A percentile compares a stretch with the other conserved stretches of the same genome.
Conservation (phyloP, 768 basidiomycete species). For the Lactarius hatsudake region DNA sequence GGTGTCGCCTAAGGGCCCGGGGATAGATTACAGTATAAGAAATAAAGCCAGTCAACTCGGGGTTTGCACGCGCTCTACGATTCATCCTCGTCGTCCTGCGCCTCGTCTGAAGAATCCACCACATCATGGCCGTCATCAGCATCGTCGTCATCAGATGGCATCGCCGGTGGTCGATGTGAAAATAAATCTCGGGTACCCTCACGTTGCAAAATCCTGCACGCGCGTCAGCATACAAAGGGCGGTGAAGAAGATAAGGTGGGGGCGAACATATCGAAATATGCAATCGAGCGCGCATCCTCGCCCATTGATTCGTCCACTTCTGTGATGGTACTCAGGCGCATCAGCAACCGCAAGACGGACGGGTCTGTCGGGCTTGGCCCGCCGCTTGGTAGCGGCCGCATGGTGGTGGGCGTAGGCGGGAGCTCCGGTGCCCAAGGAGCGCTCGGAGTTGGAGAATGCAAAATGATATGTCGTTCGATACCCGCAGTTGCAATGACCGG, state of each 20-base stretch:
- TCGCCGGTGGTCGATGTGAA: constrained; percentile 40
- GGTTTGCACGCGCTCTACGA: neutral
- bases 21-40: neutral
- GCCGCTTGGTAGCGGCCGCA: constrained; percentile 44
- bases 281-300: constrained; percentile 52
- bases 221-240: constrained; percentile 16
- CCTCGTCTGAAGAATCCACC: constrained; percentile 6
- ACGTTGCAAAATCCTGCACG: constrained; percentile 52
- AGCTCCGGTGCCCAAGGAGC: constrained; percentile 50
- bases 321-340: constrained; percentile 30
- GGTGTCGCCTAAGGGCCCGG: neutral
- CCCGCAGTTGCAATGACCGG: constrained; percentile 68
- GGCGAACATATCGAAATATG: constrained; percentile 73
- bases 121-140: constrained; percentile 30
- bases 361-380: constrained; percentile 35
- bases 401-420: constrained; percentile 43
- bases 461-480: constrained; percentile 63
- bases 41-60: neutral
- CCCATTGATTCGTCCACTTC: constrained; percentile 34
- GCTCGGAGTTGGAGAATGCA: constrained; percentile 63
- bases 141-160: constrained; percentile 34
- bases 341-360: constrained; percentile 39
- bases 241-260: constrained; percentile 19
- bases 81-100: neutral
- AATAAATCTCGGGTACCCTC: constrained; percentile 62